A percentile compares a stretch with the other conserved stretches of the same genome.
These are phyloP conservation scores for Pseudogymnoascus sp. DNA, from an alignment of 2,329 filamentous ascomycete genomes.

Conservation along the genomic window DNA sequence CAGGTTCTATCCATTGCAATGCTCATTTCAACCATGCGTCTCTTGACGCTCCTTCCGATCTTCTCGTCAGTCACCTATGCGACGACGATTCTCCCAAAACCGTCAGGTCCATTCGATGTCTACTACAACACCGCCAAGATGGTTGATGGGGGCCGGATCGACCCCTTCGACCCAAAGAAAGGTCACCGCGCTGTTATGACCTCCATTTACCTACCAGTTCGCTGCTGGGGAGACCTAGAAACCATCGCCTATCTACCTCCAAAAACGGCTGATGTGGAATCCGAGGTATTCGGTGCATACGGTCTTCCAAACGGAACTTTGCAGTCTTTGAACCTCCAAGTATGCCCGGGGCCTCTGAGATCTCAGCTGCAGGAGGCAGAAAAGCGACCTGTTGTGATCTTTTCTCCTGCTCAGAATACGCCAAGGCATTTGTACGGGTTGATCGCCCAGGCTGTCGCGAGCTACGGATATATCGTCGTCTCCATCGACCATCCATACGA, in stretches of 20 bases:
- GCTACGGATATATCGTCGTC: constrained; percentile 30
- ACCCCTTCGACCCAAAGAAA: constrained; percentile 24
- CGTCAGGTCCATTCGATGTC: constrained; percentile 16
- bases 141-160: constrained; percentile 21
- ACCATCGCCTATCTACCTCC: constrained; percentile 25
- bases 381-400: constrained; percentile 27
- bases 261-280: constrained; percentile 24
- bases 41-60: neutral
- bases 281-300: constrained; percentile 17
- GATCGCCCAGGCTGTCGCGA: constrained; percentile 28
- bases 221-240: constrained; percentile 13
- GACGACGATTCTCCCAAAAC: neutral
- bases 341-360: constrained; percentile 15
- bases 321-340: constrained; percentile 21
- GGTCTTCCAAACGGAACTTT: constrained; percentile 26
- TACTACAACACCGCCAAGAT: constrained; percentile 15
- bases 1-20: neutral
- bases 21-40: neutral
- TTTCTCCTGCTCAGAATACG: constrained; percentile 27
- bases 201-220: constrained; percentile 24
- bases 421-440: constrained; percentile 28
- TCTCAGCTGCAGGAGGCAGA: neutral
- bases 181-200: constrained; percentile 24
- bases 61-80: neutral
- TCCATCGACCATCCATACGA: constrained; percentile 33